A percentile compares a stretch with the other conserved stretches of the same genome.
phyloP scores from a whole-genome alignment of 1,139 yeast genomes.

The Geotrichum europaeum region DNA sequence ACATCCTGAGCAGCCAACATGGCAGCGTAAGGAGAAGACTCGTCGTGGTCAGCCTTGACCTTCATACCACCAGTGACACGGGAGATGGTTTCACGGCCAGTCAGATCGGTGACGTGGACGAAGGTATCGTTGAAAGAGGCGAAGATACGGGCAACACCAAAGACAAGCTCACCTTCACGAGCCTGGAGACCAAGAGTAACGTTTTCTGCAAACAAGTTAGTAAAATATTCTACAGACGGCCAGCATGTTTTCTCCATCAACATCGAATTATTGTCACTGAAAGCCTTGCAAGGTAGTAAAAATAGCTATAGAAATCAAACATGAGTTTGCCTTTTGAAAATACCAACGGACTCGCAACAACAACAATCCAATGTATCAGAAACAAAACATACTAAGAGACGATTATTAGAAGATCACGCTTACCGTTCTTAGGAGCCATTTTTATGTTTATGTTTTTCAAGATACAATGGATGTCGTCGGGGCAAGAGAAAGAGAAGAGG shows the following conservation, averaged over 20 bases:
- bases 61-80: slow-evolving; percentile 99
- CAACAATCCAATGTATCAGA: slow-evolving; percentile 9
- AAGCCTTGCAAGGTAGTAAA: not conserved
- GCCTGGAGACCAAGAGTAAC: slow-evolving; percentile 77
- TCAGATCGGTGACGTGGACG: slow-evolving; percentile 98
- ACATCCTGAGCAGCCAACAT: slow-evolving; percentile 99
- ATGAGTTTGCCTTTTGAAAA: slow-evolving; percentile 10
- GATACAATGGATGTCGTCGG: slow-evolving; percentile 20
- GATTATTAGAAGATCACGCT: slow-evolving; percentile 21
- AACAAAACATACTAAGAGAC: slow-evolving; percentile 12
- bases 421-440: slow-evolving; percentile 22
- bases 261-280: slow-evolving; percentile 2
- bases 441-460: slow-evolving; percentile 15
- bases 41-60: slow-evolving; percentile 99
- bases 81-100: slow-evolving; percentile 99
- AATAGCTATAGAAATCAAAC: slow-evolving; percentile 11
- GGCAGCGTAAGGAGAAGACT: slow-evolving; percentile 99
- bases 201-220: slow-evolving; percentile 42
- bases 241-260: not conserved
- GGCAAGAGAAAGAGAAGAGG: slow-evolving; percentile 2
- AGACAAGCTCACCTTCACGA: slow-evolving; percentile 96
- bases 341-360: not conserved
- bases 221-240: not conserved
- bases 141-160: slow-evolving; percentile 99
- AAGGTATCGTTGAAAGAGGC: slow-evolving; percentile 99